Evolutionary conservation across 2,329 filamentous ascomycete species (phyloP).

Genomic region (Didymosphaeria variabile): DNA sequence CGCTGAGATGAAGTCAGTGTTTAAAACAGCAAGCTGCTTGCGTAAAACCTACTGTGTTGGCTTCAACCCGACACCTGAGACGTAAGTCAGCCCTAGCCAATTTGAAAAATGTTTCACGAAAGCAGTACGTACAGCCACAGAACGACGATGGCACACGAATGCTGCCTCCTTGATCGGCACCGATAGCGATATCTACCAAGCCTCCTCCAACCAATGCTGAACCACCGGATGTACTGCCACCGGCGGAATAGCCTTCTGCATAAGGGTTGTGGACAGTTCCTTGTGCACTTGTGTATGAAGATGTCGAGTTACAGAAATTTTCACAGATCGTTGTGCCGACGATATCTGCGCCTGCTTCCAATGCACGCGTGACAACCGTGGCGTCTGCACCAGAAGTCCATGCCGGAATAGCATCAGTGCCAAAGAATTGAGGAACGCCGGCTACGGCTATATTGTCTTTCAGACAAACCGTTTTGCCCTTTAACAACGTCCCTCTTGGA

Average conservation of each 20-base stretch:
- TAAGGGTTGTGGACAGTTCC: conserved; percentile 52
- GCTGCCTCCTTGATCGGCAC: conserved; percentile 52
- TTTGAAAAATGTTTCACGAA: background rate
- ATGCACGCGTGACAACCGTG: conserved; percentile 60
- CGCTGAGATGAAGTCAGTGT: conserved; percentile 56
- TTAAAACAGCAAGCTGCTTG: conserved; percentile 18
- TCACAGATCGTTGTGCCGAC: conserved; percentile 63
- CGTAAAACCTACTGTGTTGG: conserved; percentile 10
- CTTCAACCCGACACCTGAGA: conserved; percentile 5
- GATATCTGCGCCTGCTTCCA: conserved; percentile 62
- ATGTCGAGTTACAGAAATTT: conserved; percentile 61
- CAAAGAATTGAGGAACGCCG: conserved; percentile 62
- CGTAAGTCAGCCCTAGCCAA: background rate
- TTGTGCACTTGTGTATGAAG: conserved; percentile 57
- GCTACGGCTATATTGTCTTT: conserved; percentile 66
- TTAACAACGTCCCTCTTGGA: conserved; percentile 24
- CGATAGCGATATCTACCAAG: conserved; percentile 49
- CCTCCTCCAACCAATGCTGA: conserved; percentile 55
- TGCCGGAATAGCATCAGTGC: conserved; percentile 57
- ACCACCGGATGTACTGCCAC: conserved; percentile 59
- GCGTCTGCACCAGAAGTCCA: conserved; percentile 65
- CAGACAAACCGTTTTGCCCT: conserved; percentile 59
- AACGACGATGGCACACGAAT: conserved; percentile 50
- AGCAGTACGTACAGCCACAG: conserved; percentile 41
- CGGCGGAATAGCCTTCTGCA: conserved; percentile 56